Percentiles rank a stretch among this genome's conserved stretches.
Evolutionary conservation across 345 rosid species (phyloP).

Genomic region (Diplotaxis tenuifolia): DNA sequence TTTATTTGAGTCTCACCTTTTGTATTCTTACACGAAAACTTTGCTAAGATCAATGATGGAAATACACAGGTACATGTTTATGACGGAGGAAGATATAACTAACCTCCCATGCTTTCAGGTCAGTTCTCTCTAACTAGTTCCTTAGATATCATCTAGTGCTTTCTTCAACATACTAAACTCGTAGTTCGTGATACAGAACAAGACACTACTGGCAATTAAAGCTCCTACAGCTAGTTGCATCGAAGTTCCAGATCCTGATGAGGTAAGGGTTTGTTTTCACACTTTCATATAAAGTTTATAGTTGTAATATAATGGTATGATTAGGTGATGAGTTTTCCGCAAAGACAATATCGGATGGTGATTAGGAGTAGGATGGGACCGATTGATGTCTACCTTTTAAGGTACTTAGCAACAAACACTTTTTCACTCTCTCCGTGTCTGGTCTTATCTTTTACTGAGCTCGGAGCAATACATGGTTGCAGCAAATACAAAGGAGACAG

Average conservation of each 20-base stretch:
- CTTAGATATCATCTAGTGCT: background rate
- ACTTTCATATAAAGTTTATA: background rate
- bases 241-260: constrained; percentile 78
- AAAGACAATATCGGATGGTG: constrained; percentile 59
- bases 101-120: constrained; percentile 66
- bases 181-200: constrained; percentile 46
- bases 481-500: constrained; percentile 51
- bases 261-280: constrained; percentile 35
- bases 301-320: background rate
- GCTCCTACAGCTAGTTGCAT: constrained; percentile 70
- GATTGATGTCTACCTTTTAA: constrained; percentile 59
- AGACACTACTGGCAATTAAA: constrained; percentile 59
- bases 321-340: constrained; percentile 53
- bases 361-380: constrained; percentile 69
- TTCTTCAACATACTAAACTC: constrained; percentile 11
- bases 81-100: constrained; percentile 60
- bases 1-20: constrained; percentile 6
- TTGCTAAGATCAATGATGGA: constrained; percentile 18
- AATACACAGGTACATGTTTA: constrained; percentile 52
- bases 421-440: background rate
- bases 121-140: constrained; percentile 18
- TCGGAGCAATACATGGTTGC: constrained; percentile 30
- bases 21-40: background rate
- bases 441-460: background rate
- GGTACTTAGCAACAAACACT: constrained; percentile 35